Base-by-base conservation (phyloP, 148 eudicot genomes). In the Agrostemma githago region DNA sequence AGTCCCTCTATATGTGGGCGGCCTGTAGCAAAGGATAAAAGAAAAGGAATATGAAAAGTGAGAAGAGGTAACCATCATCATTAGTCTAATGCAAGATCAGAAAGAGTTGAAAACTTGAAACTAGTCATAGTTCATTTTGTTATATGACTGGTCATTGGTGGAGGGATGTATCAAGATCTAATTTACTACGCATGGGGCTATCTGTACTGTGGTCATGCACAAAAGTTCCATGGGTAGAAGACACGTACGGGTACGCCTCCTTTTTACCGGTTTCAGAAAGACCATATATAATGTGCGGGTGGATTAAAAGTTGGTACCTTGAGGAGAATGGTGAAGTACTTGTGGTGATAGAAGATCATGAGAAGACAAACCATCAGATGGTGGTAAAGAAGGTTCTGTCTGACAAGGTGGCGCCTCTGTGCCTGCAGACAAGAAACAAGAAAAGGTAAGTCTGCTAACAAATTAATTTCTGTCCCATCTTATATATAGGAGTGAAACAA, bases 341-440 rank as follows among this genome's bases (percentile, higher is more conserved):
- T 73, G 21, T 73, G 43, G 19, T 37, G 44, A 57, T 42, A 71
- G 34, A 62, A 71, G 34, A 62, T 21, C 59, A 73, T 62, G 60
- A 42, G 60, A 62, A 46, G 59, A 73, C 4, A 14, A 38, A 74
- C 77, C 71, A 5, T 74, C 51, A 54, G 71, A 39, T 46, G 48
- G 62, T 4, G 62, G 42, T 5, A 58, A 62, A 44, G 61, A 43
- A 53, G 37, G 26, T 21, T 54, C 53, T n/a, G 51, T 53, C 70
- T 74, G 71, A 39, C 3, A n/a, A 5, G 53, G 2, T 39, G 71
- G 21, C 6, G 44, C 71, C 34, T n/a, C 20, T 54, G 51, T 12
- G 53, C 43, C 77, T 48, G 53, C 40, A 65, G 26, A 74, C 4
- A 26, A 48, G 51, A 74, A 74, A 38, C 46, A 65, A 1, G 26